Evolutionary conservation across 768 basidiomycete genomes (phyloP).

Genomic region (Lactifluus echinatus): DNA sequence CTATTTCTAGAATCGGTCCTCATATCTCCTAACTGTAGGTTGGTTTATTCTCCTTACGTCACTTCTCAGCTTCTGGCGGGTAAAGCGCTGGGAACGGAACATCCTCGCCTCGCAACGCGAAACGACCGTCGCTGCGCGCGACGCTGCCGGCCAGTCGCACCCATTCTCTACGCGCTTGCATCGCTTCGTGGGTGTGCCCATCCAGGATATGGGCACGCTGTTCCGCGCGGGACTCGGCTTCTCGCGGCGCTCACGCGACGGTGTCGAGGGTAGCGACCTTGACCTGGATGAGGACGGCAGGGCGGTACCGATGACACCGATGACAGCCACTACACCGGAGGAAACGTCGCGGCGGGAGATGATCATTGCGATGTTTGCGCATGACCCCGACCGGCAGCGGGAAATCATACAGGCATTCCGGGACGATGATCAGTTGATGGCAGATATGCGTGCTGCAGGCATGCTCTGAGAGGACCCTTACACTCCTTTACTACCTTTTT

Average conservation of each 20-base stretch:
- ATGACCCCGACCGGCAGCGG: constrained; percentile 37
- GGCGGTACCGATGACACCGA: constrained; percentile 5
- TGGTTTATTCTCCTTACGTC: constrained; percentile 89
- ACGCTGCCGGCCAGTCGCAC: constrained; percentile 19
- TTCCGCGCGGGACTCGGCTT: constrained; percentile 28
- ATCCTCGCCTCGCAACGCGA: constrained; percentile 53
- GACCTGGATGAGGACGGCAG: constrained; percentile 2
- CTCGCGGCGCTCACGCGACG: constrained; percentile 7
- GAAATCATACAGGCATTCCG: constrained; percentile 38
- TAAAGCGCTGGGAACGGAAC: constrained; percentile 80
- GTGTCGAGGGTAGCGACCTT: constrained; percentile 1
- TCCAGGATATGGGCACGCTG: constrained; percentile 25
- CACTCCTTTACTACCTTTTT: neutral
- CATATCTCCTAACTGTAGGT: constrained; percentile 30
- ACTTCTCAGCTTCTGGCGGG: constrained; percentile 83
- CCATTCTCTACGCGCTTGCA: constrained; percentile 26
- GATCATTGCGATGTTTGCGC: constrained; percentile 34
- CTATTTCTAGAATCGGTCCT: neutral
- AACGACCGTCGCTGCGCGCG: constrained; percentile 20
- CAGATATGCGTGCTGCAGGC: constrained; percentile 55
- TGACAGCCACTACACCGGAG: constrained; percentile 8
- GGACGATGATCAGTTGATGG: constrained; percentile 49
- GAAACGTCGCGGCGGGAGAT: constrained; percentile 28
- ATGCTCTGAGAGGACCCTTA: constrained; percentile 36
- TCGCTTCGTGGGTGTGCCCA: constrained; percentile 20